Percentiles rank a stretch among this genome's conserved stretches.
These are phyloP conservation scores for Penicillium manginii DNA, from an alignment of 495 filamentous ascomycete species.

Conservation along the genomic window DNA sequence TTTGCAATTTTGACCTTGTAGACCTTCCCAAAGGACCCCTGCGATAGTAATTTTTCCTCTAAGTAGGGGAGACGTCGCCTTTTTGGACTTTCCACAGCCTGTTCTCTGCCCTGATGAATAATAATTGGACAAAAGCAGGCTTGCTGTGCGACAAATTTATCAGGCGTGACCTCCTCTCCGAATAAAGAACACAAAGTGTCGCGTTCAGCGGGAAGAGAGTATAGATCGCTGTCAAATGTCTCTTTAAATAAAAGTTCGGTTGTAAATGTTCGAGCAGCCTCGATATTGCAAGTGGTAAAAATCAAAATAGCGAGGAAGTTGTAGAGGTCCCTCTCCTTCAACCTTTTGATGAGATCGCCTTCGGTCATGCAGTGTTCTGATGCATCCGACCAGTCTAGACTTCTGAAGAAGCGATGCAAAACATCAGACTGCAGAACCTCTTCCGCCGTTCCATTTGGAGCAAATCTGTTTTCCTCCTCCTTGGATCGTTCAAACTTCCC, in stretches of 20 bases:
- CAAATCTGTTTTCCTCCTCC: constrained; percentile 28
- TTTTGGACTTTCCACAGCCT: constrained; percentile 18
- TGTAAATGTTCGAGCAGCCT: constrained; percentile 32
- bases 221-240: constrained; percentile 16
- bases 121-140: constrained; percentile 39
- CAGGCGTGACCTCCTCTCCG: constrained; percentile 19
- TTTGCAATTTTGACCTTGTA: constrained; percentile 37
- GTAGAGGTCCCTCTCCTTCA: constrained; percentile 26
- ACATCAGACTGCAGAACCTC: constrained; percentile 25
- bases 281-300: constrained; percentile 30
- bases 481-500: constrained; percentile 24
- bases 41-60: constrained; percentile 21
- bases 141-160: constrained; percentile 34
- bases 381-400: not conserved
- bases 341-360: constrained; percentile 19
- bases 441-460: constrained; percentile 27
- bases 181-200: constrained; percentile 29
- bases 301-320: constrained; percentile 36
- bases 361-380: not conserved
- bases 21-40: constrained; percentile 34
- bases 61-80: constrained; percentile 38
- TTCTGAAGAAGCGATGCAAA: constrained; percentile 26
- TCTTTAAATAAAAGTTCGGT: constrained; percentile 24
- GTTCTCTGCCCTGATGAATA: constrained; percentile 31
- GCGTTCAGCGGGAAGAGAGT: constrained; percentile 7